A percentile compares a stretch with the other conserved stretches of the same genome.
Conservation (phyloP, 2,329 filamentous ascomycete genomes). For the Cordyceps sp. region DNA sequence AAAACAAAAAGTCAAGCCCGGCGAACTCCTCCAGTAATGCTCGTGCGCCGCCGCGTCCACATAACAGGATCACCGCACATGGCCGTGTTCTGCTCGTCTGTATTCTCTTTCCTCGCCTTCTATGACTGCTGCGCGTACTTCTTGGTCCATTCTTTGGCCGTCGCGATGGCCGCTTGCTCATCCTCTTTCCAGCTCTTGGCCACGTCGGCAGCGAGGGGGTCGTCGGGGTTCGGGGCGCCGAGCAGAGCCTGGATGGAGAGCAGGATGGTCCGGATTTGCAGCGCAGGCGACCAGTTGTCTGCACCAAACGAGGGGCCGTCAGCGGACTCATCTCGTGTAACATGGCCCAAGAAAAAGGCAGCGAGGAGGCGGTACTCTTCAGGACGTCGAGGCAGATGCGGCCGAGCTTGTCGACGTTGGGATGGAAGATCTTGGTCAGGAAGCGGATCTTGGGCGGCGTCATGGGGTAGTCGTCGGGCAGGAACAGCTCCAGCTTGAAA, state of each 20-base stretch:
- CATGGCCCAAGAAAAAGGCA: no score
- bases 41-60: no score
- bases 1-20: no score
- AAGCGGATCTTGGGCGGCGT: conserved; percentile 97
- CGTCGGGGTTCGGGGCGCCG: conserved; percentile 91
- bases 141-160: conserved; percentile 80
- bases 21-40: no score
- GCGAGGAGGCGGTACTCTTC: conserved; percentile 50
- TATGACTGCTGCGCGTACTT: conserved; percentile 53
- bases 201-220: conserved; percentile 94
- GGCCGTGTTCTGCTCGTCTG: neutral
- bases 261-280: conserved; percentile 97
- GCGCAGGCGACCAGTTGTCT: conserved; percentile 98
- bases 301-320: conserved; percentile 3
- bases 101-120: neutral
- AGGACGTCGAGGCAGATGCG: conserved; percentile 94
- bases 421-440: conserved; percentile 97
- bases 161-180: conserved; percentile 80
- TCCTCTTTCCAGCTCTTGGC: conserved; percentile 98
- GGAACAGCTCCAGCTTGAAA: conserved; percentile 93
- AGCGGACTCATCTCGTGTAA: neutral
- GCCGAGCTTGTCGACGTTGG: conserved; percentile 94
- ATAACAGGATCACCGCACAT: no score
- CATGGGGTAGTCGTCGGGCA: conserved; percentile 98
- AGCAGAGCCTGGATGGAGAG: conserved; percentile 94